These are phyloP conservation scores for Neopestalotiopsis sp. DNA, from an alignment of 2,329 filamentous ascomycete species.

Conservation along the genomic window DNA sequence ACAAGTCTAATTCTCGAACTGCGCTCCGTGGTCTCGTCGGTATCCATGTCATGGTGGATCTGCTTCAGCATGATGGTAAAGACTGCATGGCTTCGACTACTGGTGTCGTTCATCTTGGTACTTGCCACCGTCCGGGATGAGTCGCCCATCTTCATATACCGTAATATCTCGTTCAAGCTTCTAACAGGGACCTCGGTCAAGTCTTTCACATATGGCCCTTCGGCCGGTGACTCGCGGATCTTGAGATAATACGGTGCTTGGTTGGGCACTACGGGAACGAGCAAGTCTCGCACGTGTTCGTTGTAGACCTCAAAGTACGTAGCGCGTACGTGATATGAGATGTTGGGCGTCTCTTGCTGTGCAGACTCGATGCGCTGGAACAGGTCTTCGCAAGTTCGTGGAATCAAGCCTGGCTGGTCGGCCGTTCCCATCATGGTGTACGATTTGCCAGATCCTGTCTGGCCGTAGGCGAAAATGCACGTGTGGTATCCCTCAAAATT, in stretches of 20 bases:
- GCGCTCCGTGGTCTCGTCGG: constrained; percentile 96
- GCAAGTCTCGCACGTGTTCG: constrained; percentile 93
- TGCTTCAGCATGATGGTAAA: constrained; percentile 99
- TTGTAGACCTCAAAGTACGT: constrained; percentile 99
- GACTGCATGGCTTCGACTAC: constrained; percentile 92
- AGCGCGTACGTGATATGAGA: constrained; percentile 95
- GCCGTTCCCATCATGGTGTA: constrained; percentile 97
- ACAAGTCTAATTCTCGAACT: constrained; percentile 93
- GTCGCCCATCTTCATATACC: constrained; percentile 90
- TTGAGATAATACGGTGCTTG: constrained; percentile 91
- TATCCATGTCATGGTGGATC: constrained; percentile 95
- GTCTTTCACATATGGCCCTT: constrained; percentile 96
- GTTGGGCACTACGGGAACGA: constrained; percentile 74
- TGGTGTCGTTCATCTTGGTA: constrained; percentile 99
- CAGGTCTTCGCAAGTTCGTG: constrained; percentile 92
- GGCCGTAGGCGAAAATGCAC: constrained; percentile 98
- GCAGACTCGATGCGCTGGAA: constrained; percentile 88
- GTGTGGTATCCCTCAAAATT: constrained; percentile 99
- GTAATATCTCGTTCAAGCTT: constrained; percentile 84
- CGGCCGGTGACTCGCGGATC: constrained; percentile 92
- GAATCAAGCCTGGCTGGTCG: constrained; percentile 89
- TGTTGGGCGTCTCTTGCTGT: constrained; percentile 81
- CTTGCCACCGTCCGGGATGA: constrained; percentile 85
- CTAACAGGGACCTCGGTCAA: constrained; percentile 92
- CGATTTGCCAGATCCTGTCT: constrained; percentile 96